These are phyloP conservation scores for Mycena sp. DNA, from an alignment of 1,284 basidiomycete species.

Conservation along the genomic window DNA sequence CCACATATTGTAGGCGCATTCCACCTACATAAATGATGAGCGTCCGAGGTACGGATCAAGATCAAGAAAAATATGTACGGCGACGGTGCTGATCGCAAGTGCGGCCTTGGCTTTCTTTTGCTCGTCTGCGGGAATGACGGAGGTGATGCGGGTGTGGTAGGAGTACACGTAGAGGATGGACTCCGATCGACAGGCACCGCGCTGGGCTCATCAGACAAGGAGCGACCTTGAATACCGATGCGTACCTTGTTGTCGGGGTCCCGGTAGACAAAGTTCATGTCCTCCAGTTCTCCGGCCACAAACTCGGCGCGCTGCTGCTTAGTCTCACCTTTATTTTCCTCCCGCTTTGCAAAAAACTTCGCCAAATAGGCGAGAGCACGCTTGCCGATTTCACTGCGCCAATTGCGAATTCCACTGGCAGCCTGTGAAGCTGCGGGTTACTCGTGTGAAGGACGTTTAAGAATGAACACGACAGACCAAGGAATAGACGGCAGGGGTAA, in stretches of 20 bases:
- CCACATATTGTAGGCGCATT: not conserved
- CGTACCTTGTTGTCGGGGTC: not conserved
- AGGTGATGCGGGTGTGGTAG: not conserved
- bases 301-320: not conserved
- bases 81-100: not conserved
- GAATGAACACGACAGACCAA: not conserved
- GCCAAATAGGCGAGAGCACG: not conserved
- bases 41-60: no score
- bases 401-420: conserved; percentile 7
- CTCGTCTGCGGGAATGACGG: not conserved
- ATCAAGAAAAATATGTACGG: not conserved
- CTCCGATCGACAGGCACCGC: not conserved
- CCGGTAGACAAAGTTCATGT: not conserved
- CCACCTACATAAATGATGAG: not conserved
- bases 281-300: not conserved
- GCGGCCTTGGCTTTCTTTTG: not conserved
- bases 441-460: no score
- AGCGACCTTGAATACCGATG: not conserved
- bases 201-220: no score
- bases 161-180: not conserved
- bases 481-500: not conserved
- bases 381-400: conserved; percentile 23
- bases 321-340: not conserved
- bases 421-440: conserved; percentile 9
- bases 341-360: not conserved